Conservation (phyloP, 176 grass and related monocot genomes). For the Elaeis guineensis region DNA sequence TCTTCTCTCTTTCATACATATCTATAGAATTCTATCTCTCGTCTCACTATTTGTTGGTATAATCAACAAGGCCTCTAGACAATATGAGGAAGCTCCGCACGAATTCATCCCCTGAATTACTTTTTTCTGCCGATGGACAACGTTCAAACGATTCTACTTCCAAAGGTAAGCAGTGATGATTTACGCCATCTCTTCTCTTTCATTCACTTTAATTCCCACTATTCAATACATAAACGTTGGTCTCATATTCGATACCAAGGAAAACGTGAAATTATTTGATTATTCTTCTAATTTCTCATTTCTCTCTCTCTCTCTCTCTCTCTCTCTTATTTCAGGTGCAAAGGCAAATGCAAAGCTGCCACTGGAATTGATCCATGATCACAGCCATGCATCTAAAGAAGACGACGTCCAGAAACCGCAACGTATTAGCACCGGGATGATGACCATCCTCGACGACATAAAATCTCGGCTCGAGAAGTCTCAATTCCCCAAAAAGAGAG, state of each 20-base stretch:
- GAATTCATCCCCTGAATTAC: neutral
- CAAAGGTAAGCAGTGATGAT: slow-evolving; percentile 19
- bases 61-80: no score
- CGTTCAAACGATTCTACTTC: neutral
- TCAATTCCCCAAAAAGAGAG: neutral
- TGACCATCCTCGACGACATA: slow-evolving; percentile 9
- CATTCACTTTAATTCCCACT: neutral
- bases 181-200: neutral
- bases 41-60: no score
- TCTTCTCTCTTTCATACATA: no score
- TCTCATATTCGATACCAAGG: no score
- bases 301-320: neutral
- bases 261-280: neutral
- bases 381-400: neutral
- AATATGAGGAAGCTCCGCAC: neutral
- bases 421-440: slow-evolving; percentile 3
- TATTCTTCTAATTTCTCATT: neutral
- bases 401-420: neutral
- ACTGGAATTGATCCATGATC: neutral
- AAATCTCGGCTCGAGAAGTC: slow-evolving; percentile 2
- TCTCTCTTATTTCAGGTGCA: neutral
- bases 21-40: no score
- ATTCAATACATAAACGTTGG: no score
- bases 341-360: neutral
- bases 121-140: neutral